A percentile compares a stretch with the other conserved stretches of the same genome.
phyloP scores from a whole-genome alignment of 176 grass and related monocot species.

The Hordeum vulgare region DNA sequence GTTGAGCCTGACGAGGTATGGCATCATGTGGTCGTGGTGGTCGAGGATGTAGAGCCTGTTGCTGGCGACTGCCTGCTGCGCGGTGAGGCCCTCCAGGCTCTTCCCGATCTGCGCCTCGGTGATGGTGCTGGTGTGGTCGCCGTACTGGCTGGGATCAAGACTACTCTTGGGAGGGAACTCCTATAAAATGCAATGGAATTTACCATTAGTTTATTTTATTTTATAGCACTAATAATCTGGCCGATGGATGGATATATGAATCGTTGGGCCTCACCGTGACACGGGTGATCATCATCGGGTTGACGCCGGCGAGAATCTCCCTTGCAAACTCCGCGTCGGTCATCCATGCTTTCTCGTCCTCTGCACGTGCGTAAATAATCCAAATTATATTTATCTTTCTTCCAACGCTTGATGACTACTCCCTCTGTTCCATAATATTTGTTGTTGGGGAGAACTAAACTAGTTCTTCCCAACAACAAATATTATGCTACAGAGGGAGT shows the following conservation, averaged over 20 bases:
- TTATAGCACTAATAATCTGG: background rate
- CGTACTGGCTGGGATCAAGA: background rate
- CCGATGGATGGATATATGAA: background rate
- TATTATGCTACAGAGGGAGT: too few species aligned
- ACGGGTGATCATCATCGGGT: background rate
- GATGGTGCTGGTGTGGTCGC: background rate
- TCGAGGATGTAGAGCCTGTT: constrained; percentile 5
- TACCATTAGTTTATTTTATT: background rate
- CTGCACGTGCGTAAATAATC: background rate
- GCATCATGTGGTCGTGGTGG: constrained; percentile 1
- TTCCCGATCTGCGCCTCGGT: background rate
- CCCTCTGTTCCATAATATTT: too few species aligned
- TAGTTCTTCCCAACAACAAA: too few species aligned
- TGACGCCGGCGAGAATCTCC: constrained; percentile 2
- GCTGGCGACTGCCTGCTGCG: background rate
- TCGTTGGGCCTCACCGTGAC: background rate
- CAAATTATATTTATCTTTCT: too few species aligned
- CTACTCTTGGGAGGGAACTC: background rate
- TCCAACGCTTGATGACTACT: too few species aligned
- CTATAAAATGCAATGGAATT: background rate
- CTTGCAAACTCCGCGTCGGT: background rate
- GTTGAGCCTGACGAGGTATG: background rate
- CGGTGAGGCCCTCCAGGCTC: background rate
- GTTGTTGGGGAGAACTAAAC: too few species aligned
- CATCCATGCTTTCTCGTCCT: background rate